phyloP scores from a whole-genome alignment of 192 early-diverging fungal species.

The Pilobolus umbonatus region DNA sequence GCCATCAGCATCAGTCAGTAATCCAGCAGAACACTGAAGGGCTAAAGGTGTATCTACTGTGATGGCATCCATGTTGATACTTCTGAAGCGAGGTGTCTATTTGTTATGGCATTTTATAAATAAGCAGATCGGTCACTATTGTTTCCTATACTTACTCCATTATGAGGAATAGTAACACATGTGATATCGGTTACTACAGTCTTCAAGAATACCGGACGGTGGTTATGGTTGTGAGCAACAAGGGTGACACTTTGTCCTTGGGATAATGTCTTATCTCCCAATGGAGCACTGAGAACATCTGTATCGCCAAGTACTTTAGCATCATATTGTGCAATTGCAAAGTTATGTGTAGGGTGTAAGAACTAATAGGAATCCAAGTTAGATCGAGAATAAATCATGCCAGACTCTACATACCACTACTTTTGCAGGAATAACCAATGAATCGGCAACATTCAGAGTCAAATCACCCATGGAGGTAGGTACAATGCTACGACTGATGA shows the following conservation, averaged over 20 bases:
- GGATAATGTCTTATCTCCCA: slow-evolving; percentile 52
- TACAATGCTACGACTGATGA: slow-evolving; percentile 75
- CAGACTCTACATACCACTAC: slow-evolving; percentile 32
- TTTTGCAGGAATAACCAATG: slow-evolving; percentile 77
- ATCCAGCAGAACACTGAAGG: slow-evolving; percentile 71
- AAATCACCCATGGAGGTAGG: slow-evolving; percentile 74
- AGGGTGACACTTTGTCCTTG: slow-evolving; percentile 63
- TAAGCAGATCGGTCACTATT: background rate
- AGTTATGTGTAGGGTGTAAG: slow-evolving; percentile 87
- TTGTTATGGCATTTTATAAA: background rate
- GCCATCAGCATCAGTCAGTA: slow-evolving; percentile 62
- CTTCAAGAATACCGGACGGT: slow-evolving; percentile 52
- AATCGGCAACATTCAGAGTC: slow-evolving; percentile 77
- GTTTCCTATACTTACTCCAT: slow-evolving; percentile 29
- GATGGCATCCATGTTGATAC: slow-evolving; percentile 77
- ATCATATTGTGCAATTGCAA: slow-evolving; percentile 81
- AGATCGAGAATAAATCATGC: background rate
- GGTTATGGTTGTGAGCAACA: slow-evolving; percentile 54
- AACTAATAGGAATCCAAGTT: slow-evolving; percentile 40
- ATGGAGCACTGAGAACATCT: slow-evolving; percentile 56
- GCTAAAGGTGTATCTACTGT: slow-evolving; percentile 79
- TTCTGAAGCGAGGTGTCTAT: slow-evolving; percentile 57
- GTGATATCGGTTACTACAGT: slow-evolving; percentile 60
- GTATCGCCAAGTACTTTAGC: slow-evolving; percentile 71
- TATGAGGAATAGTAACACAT: slow-evolving; percentile 53